phyloP scores from a whole-genome alignment of 768 basidiomycete genomes.

The Cubamyces lactineus region DNA sequence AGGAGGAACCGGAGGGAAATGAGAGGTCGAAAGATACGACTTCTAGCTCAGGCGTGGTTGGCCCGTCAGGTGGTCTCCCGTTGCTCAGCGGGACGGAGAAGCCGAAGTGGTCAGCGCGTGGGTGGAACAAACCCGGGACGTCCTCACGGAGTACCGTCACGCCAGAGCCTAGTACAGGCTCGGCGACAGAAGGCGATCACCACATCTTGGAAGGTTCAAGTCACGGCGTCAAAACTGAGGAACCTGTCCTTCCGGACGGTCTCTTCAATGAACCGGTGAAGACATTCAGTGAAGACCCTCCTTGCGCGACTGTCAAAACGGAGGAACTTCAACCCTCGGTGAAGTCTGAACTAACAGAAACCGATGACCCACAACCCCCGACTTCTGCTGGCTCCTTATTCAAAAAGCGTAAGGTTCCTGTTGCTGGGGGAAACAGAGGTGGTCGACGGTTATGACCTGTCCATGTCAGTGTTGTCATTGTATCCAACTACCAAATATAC shows the following conservation, averaged over 20 bases:
- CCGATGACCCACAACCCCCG: conserved; percentile 8
- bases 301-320: conserved; percentile 5
- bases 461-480: not conserved
- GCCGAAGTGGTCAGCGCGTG: conserved; percentile 33
- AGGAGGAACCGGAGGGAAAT: conserved; percentile 38
- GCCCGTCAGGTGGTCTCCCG: not conserved
- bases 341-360: conserved; percentile 14
- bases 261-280: not conserved
- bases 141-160: not conserved
- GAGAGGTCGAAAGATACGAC: not conserved
- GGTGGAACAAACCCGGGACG: conserved; percentile 35
- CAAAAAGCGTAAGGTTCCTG: conserved; percentile 33
- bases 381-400: conserved; percentile 28
- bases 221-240: not conserved
- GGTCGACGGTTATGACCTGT: conserved; percentile 23
- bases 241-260: not conserved
- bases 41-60: not conserved
- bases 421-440: conserved; percentile 27
- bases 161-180: not conserved
- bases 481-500: too few relatives aligned
- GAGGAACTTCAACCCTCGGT: conserved; percentile 8
- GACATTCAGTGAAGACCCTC: not conserved
- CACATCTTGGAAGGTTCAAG: not conserved
- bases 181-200: not conserved
- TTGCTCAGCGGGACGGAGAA: conserved; percentile 13